A percentile compares a stretch with the other conserved stretches of the same genome.
These are phyloP conservation scores for Colletotrichum acutatum DNA, from an alignment of 2,329 filamentous ascomycete species.

Conservation along the genomic window DNA sequence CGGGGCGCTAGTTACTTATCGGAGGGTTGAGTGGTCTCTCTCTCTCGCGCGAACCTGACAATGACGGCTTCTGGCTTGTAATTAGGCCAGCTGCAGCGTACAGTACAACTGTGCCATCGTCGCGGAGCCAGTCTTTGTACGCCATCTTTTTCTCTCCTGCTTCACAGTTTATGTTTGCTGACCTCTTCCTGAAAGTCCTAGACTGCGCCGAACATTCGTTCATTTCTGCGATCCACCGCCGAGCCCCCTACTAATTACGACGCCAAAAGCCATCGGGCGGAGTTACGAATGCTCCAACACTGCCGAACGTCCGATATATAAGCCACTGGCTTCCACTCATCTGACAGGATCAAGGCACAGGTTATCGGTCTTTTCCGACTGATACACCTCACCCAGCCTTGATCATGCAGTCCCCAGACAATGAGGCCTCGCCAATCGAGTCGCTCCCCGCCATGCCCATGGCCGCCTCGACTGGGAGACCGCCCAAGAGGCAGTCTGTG, in stretches of 20 bases:
- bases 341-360: slow-evolving; percentile 26
- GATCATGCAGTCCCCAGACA: slow-evolving; percentile 73
- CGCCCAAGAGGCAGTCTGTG: slow-evolving; percentile 71
- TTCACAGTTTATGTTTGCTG: not conserved
- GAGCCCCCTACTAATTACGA: slow-evolving; percentile 26
- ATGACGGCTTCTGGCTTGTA: slow-evolving; percentile 9
- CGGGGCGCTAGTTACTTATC: slow-evolving; percentile 36
- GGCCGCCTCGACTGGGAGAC: slow-evolving; percentile 68
- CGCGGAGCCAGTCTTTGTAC: slow-evolving; percentile 29
- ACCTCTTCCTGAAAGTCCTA: not conserved
- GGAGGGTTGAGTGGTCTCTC: slow-evolving; percentile 18
- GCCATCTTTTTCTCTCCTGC: not conserved
- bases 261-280: slow-evolving; percentile 20
- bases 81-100: not conserved
- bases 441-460: slow-evolving; percentile 77
- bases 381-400: slow-evolving; percentile 29
- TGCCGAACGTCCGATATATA: not conserved
- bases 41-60: slow-evolving; percentile 23
- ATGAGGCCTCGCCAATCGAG: slow-evolving; percentile 72
- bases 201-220: slow-evolving; percentile 4
- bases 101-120: not conserved
- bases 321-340: not conserved
- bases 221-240: slow-evolving; percentile 22
- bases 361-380: slow-evolving; percentile 30
- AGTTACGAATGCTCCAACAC: slow-evolving; percentile 19